Evolutionary conservation across 1,284 basidiomycete species (phyloP), one percentile per base, ranked within the genome.

Genomic region (Peniophora sp.): DNA sequence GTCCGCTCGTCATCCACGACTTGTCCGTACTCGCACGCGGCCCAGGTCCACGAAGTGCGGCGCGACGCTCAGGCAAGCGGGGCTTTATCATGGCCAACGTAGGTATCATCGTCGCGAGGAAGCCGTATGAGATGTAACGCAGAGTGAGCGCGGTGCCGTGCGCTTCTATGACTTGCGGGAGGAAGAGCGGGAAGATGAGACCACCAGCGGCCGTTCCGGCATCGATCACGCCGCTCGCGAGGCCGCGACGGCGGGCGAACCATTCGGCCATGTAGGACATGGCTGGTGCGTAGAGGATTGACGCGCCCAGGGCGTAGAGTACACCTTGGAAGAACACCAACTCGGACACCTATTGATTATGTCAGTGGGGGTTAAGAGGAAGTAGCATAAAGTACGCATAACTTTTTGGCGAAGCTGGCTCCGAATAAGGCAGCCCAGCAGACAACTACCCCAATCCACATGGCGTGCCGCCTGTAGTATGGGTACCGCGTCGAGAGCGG

Each of bases 191-290:
- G 8, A 69, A 55, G 9, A 73, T n/a, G 1, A 71, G 53, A 10
- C 71, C 71, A 6, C 67, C 70, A 1, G 58, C 60, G 0, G 65
- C 60, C 12, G 67, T 66, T 0, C 69, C 73, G 5, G 72, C 70
- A 47, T 69, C 69, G 23, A 74, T 64, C 34, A 71, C 60, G 0
- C 73, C 71, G 48, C 67, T 69, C 2, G 73, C 73, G 11, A 71
- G 57, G 0, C 73, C 73, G 17, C 70, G 56, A 0, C 65, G 62
- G 3, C 52, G 54, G 20, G 70, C 62, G 52, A 75, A 75, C 73
- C 73, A 75, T 50, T 74, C 71, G 0, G 67, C 63, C 51, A 75
- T 57, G 54, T 64, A 71, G 15, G 62, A 65, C 14, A 73, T 61
- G 27, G 60, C 62, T 1, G 68, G 65, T 9, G 61, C 57, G 53